Evolutionary conservation across 2,329 filamentous ascomycete genomes (phyloP), one percentile per base, ranked within the genome.

Genomic region (Fusarium miscanthi): DNA sequence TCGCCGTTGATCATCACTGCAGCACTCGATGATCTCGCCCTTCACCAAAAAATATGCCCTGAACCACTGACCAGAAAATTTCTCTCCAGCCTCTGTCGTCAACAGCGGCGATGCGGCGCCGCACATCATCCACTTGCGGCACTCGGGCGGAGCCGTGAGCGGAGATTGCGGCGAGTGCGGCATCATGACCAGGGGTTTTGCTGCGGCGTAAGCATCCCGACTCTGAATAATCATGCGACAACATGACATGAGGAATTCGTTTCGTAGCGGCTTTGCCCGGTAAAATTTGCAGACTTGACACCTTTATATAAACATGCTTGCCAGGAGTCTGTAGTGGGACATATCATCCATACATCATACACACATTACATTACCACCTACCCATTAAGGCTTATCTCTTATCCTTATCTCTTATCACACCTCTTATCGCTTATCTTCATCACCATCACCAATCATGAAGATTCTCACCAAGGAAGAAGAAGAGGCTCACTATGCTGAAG

Each of bases 401-500:
- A 53, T 60, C 27, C 25, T 21, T 65, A 59, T 71, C n/a, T 2
- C 25, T 56, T 46, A 63, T 54, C 41, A 49, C 40, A 19, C 16
- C 6, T 13, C 48, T 51, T 51, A 51, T 58, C 54, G 3, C 37
- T 60, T 60, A 60, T 60, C 58, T 11, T 6, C 19, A 41, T 40
- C 57, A 19, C 67, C 53, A 63, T 72, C 70, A n/a, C 33, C 77
- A 82, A 87, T 61, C 73, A 99, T 98, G 96, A 98, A 98, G 92
- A 87, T 98, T 80, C 88, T 98, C 81, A 97, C 93, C 77, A 94
- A 95, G 81, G 93, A 98, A 89, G 94, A 98, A 85, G 95, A 98
- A 85, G 82, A 87, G 68, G 93, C 89, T 59, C 95, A 98, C 88
- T 97, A 97, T 89, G 85, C 87, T 81, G 86, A 88, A 68, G 96